Evolutionary conservation across 1,139 yeast species (phyloP).

Genomic region (Scheffersomyces lignicola): DNA sequence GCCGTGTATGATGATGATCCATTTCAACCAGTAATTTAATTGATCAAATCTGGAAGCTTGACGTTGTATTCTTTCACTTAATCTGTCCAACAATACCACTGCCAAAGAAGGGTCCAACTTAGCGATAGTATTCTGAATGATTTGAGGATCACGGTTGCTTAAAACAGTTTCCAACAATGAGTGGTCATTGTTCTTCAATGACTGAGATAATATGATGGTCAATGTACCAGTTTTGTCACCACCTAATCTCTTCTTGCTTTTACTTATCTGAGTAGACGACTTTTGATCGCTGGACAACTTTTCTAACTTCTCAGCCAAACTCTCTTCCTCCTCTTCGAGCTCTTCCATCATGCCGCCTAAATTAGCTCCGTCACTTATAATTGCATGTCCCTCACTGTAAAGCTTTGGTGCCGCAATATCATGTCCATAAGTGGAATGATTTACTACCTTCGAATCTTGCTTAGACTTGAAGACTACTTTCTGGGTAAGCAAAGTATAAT

Average conservation of each 20-base stretch:
- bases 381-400: conserved; percentile 71
- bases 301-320: conserved; percentile 64
- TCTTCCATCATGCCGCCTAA: conserved; percentile 53
- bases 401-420: conserved; percentile 70
- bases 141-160: conserved; percentile 67
- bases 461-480: conserved; percentile 40
- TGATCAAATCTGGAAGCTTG: conserved; percentile 65
- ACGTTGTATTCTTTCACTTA: conserved; percentile 82
- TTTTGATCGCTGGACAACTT: conserved; percentile 36
- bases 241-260: conserved; percentile 24
- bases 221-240: conserved; percentile 54
- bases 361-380: conserved; percentile 65
- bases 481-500: conserved; percentile 22
- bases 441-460: conserved; percentile 31
- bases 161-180: conserved; percentile 77
- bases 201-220: conserved; percentile 67
- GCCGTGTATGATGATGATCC: conserved; percentile 91
- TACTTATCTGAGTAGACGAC: conserved; percentile 25
- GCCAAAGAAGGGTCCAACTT: conserved; percentile 73
- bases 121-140: conserved; percentile 71
- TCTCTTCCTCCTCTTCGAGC: conserved; percentile 37
- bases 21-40: conserved; percentile 86
- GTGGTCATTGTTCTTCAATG: conserved; percentile 71
- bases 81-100: conserved; percentile 70
- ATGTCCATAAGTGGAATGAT: conserved; percentile 53